Evolutionary conservation across 139 green algal genomes (phyloP), one percentile per base, ranked within the genome.

Genomic region (Cymbomonas tetramitiformis): DNA sequence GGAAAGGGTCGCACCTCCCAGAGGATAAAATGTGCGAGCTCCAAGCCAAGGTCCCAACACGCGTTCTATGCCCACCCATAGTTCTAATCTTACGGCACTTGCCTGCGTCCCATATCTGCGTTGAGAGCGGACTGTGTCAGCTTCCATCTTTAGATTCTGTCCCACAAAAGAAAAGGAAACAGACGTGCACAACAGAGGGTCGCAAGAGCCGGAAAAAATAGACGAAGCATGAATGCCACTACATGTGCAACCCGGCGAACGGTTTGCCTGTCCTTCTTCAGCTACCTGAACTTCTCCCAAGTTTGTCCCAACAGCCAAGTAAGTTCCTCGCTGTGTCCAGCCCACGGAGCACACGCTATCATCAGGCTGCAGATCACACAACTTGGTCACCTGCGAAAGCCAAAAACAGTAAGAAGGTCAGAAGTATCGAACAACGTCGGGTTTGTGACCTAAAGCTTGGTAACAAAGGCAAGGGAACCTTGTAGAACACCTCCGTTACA

Each of bases 371-470:
- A 94, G 64, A 58, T 95, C 87, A 57, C 82, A 93, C 49, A 95
- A 72, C 73, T 93, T 94, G n/a, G 83, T 93, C 34, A 93, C 83
- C 77, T 86, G 72, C n/a, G n/a, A n/a, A n/a, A n/a, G n/a, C n/a
- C n/a, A n/a, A n/a, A 34, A 46, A 2, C 25, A n/a, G n/a, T n/a
- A n/a, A n/a, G n/a, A n/a, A n/a, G n/a, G n/a, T n/a, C n/a, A 74
- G 43, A 46, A 67, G 68, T 12, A 75, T 39, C 33, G 65, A 54
- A 18, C 33, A 44, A 18, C 65, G n/a, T n/a, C n/a, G n/a, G n/a
- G n/a, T n/a, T n/a, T n/a, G n/a, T n/a, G n/a, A n/a, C n/a, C n/a
- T n/a, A n/a, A n/a, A n/a, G n/a, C n/a, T n/a, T n/a, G n/a, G n/a
- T n/a, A n/a, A n/a, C n/a, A n/a, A n/a, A n/a, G n/a, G n/a, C n/a